These are phyloP conservation scores for Zygnema circumcarinatum DNA, from an alignment of 139 green algal species.

Conservation along the genomic window DNA sequence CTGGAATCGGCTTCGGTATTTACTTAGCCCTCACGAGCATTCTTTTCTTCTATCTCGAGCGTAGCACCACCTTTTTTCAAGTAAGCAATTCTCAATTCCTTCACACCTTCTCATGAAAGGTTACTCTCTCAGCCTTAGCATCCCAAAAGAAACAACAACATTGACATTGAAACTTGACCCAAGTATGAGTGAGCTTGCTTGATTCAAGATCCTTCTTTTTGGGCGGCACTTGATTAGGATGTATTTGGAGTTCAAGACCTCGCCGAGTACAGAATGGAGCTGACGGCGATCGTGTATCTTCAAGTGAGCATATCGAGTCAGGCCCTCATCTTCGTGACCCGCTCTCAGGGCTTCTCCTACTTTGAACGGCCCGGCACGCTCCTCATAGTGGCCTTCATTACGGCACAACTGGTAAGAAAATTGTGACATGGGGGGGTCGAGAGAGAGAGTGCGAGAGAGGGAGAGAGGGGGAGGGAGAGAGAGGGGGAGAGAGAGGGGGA, in stretches of 20 bases:
- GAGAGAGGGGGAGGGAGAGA: too few relatives aligned
- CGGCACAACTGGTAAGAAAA: conserved; percentile 48
- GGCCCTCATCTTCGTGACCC: conserved; percentile 55
- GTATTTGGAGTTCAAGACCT: conserved; percentile 34
- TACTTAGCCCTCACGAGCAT: conserved; percentile 54
- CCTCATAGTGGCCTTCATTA: conserved; percentile 50
- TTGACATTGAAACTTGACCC: too few relatives aligned
- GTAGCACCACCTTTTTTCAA: conserved; percentile 41
- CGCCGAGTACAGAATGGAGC: not conserved
- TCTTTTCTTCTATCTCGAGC: conserved; percentile 43
- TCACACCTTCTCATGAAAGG: too few relatives aligned
- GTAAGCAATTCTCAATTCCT: conserved; percentile 18
- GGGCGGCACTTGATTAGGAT: conserved; percentile 4
- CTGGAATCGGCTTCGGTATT: conserved; percentile 38
- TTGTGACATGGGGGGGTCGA: too few relatives aligned
- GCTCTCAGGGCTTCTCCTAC: conserved; percentile 51
- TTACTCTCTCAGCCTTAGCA: too few relatives aligned
- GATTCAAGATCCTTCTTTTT: not conserved
- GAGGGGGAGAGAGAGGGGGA: too few relatives aligned
- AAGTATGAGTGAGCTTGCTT: not conserved
- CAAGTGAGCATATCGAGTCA: conserved; percentile 61
- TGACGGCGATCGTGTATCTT: conserved; percentile 47
- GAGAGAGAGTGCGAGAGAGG: too few relatives aligned
- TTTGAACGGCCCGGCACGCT: conserved; percentile 46
- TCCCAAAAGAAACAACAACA: too few relatives aligned